Percentiles rank a stretch among this genome's conserved stretches.
Evolutionary conservation across 2,329 filamentous ascomycete genomes (phyloP).

Genomic region (Arthrobotrys entomopaga): DNA sequence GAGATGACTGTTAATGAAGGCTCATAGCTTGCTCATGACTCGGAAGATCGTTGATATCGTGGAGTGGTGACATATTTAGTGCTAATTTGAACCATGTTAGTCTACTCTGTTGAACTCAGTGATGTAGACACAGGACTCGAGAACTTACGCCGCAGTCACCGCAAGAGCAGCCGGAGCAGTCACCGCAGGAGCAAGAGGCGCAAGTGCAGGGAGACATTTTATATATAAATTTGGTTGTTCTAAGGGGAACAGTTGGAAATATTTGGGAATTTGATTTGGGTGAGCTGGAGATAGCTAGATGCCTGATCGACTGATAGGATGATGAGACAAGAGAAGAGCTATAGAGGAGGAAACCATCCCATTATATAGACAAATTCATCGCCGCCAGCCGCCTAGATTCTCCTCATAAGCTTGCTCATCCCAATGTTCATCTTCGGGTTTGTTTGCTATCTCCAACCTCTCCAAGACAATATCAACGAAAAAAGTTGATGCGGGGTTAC

Average conservation of each 20-base stretch:
- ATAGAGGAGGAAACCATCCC: constrained; percentile 7
- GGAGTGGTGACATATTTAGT: not conserved
- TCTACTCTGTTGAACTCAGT: no score
- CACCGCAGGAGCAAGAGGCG: constrained; percentile 2
- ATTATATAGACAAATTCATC: constrained; percentile 37
- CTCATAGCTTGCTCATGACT: not conserved
- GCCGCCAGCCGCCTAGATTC: not conserved
- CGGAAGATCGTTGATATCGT: not conserved
- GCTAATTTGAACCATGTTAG: not conserved
- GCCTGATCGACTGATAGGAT: no score
- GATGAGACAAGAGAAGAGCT: no score
- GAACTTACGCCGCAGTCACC: constrained; percentile 17
- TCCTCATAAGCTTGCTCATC: not conserved
- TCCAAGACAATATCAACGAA: no score
- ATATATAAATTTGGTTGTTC: not conserved
- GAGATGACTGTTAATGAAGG: no score
- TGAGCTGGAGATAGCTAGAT: no score
- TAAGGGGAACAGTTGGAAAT: no score
- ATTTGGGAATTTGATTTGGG: no score
- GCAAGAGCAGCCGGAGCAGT: constrained; percentile 18
- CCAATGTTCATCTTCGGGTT: no score
- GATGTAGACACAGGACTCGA: no score
- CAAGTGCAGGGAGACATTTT: constrained; percentile 12
- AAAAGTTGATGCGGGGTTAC: no score
- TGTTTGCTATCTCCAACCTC: no score